Base-by-base conservation (phyloP, 768 basidiomycete genomes). In the Collybiopsis confluens region DNA sequence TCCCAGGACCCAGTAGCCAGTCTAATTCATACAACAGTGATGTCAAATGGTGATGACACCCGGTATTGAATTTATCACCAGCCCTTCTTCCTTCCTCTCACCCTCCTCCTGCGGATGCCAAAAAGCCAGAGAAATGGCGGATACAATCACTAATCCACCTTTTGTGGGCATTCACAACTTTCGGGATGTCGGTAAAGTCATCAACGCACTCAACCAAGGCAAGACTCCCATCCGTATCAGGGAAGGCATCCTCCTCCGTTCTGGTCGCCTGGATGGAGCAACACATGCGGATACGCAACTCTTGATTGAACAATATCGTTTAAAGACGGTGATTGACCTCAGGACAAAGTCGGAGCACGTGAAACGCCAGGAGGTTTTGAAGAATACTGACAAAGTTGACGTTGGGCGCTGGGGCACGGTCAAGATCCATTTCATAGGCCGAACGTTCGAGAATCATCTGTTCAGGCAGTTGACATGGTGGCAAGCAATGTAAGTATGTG, bases 291-390 rank as follows among this genome's bases (percentile, higher is more conserved):
- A 61, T 26, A 45, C 56, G 40, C 26, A 54, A 23, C 58, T 57
- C 18, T 54, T 61, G 40, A 27, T 52, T 7, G 42, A 50, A 8
- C 51, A 54, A 35, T 58, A 59, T 52, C 40, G 28, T 4, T 54
- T 61, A 9, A 44, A 50, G 36, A 61, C 58, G 13, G 60, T 61
- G n/a, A 51, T 61, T 18, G 60, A 61, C 21, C 36, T 61, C 24
- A 56, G 60, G 1, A 61, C 58, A 20, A 59, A 59, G 54, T 57
- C 58, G 18, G 60, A 61, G 52, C 58, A 56, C 50, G 57, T 58
- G n/a, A 57, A 54, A 28, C 60, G 53, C 23, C 36, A 33, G 15
- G 24, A 54, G n/a, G 52, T 58, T 24, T 28, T 43, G 13, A 28
- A 10, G 15, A 49, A 42, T 1, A 52, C 44, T 33, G 27, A 44